A percentile compares a stretch with the other conserved stretches of the same genome.
phyloP scores from a whole-genome alignment of 345 rosid species.

The Citrus medica region DNA sequence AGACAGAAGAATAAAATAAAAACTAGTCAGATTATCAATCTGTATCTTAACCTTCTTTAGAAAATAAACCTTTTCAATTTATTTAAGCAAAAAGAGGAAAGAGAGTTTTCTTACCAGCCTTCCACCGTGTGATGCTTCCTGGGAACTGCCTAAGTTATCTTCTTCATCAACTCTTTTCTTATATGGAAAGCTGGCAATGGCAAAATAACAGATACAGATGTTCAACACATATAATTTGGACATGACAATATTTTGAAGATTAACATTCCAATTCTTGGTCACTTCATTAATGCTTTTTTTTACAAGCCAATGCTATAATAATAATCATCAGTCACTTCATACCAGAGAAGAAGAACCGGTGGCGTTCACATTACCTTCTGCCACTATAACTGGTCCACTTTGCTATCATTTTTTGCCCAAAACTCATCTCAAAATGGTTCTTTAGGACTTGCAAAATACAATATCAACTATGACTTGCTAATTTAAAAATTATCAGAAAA shows the following conservation, averaged over 20 bases:
- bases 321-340: neutral
- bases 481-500: constrained; percentile 4
- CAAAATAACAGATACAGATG: constrained; percentile 27
- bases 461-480: constrained; percentile 3
- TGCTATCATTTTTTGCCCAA: constrained; percentile 28
- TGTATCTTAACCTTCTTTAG: neutral
- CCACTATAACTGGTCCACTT: constrained; percentile 23
- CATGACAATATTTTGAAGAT: constrained; percentile 20
- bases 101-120: constrained; percentile 58
- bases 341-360: constrained; percentile 7
- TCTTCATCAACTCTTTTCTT: constrained; percentile 50
- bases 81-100: constrained; percentile 4
- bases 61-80: neutral
- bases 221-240: constrained; percentile 18
- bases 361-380: constrained; percentile 19
- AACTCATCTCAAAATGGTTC: constrained; percentile 25
- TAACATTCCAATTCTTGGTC: constrained; percentile 12
- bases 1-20: constrained; percentile 14
- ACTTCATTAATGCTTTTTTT: constrained; percentile 3
- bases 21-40: constrained; percentile 30
- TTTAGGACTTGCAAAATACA: constrained; percentile 8
- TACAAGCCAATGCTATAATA: constrained; percentile 12
- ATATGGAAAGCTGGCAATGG: constrained; percentile 66
- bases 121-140: constrained; percentile 45
- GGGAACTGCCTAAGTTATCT: constrained; percentile 41